Percentiles rank a stretch among this genome's conserved stretches.
These are phyloP conservation scores for Trichoderma citrinoviride DNA, from an alignment of 2,329 filamentous ascomycete species.

Conservation along the genomic window DNA sequence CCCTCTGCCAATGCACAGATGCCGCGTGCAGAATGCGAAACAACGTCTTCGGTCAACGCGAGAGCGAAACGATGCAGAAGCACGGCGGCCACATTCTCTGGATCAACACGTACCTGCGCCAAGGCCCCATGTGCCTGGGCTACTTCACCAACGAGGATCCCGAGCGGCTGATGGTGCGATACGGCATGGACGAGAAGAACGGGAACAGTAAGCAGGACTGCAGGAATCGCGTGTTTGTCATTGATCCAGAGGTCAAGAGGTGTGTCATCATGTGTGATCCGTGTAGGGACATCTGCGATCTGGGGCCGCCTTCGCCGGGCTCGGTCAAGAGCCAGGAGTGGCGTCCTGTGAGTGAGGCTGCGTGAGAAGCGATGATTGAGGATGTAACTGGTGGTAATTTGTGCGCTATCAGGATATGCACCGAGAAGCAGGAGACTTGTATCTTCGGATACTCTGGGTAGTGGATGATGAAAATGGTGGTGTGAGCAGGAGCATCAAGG, in stretches of 20 bases:
- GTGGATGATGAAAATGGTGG: too few relatives aligned
- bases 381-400: background rate
- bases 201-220: slow-evolving; percentile 24
- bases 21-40: background rate
- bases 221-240: slow-evolving; percentile 10
- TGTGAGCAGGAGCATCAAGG: too few relatives aligned
- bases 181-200: slow-evolving; percentile 21
- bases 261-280: background rate
- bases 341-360: background rate
- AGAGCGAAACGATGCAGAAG: slow-evolving; percentile 3
- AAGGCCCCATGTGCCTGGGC: slow-evolving; percentile 16
- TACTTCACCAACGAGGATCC: slow-evolving; percentile 21
- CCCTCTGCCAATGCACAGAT: background rate
- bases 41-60: background rate
- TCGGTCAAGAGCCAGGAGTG: background rate
- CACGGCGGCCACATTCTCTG: slow-evolving; percentile 12
- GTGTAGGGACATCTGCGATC: background rate
- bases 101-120: slow-evolving; percentile 10
- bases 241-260: slow-evolving; percentile 1
- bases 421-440: too few relatives aligned
- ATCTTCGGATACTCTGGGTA: too few relatives aligned
- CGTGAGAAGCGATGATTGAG: background rate
- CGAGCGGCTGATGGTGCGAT: slow-evolving; percentile 14
- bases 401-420: background rate
- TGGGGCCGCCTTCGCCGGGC: background rate